Evolutionary conservation across 2,329 filamentous ascomycete species (phyloP), one percentile per base, ranked within the genome.

Genomic region (Xylaria polymorpha): DNA sequence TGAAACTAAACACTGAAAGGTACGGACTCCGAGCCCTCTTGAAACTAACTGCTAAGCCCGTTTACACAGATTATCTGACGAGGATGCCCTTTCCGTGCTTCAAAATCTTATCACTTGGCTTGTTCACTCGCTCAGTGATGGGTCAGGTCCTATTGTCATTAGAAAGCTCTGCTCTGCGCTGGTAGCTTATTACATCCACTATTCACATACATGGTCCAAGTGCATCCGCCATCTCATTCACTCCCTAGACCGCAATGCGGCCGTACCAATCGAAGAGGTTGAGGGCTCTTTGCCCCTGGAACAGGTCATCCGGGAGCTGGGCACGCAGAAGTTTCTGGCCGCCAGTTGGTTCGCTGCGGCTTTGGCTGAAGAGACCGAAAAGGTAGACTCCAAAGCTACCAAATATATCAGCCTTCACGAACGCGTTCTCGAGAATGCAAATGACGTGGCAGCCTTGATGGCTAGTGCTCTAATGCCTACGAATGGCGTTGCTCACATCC

Each of bases 1-100:
- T 98, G 75, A 99, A 98, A 82, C 88, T 98, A 67, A 98, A 98
- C 78, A 91, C 91, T n/a, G 93, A 96, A 77, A 93, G 90, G 91
- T 92, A 82, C 71, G 84, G 76, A 14, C 39, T n/a, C 48, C 37
- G 1, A 32, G 7, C 14, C 35, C n/a, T 9, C 14, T 46, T 43
- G 37, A 29, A 4, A 15, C 46, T 44, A 43, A 37, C 64, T 41
- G 7, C 61, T 63, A 15, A 60, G 5, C 29, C 35, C 86, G 83
- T 73, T 79, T 81, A 22, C 50, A 22, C 64, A 83, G 84, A 18
- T 80, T 93, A 48, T 83, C 84, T 58, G 84, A 87, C 50, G 83
- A 86, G 15, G 86, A 90, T 74, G 86, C 89, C 3, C 80, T 84
- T 67, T 85, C 87, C 70, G 83, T 93, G 14, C 83, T 92, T 8